These are phyloP conservation scores for Proliferodiscus dingleyae DNA, from an alignment of 2,329 filamentous ascomycete species.

Conservation along the genomic window DNA sequence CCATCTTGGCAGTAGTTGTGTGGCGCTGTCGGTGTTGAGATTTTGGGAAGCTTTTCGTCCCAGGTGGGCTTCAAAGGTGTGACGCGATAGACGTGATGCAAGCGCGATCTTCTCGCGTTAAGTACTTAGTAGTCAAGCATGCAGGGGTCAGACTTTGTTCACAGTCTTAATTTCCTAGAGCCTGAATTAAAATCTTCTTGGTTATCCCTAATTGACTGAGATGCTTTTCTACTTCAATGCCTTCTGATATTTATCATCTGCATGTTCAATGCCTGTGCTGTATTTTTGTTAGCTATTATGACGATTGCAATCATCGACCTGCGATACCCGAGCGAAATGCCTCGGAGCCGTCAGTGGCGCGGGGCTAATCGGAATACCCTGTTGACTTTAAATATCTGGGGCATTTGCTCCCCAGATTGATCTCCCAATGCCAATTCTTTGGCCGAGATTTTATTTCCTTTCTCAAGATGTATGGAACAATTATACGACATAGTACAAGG, in stretches of 20 bases:
- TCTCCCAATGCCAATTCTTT: constrained; percentile 9
- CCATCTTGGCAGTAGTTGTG: constrained; percentile 40
- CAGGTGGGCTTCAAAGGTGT: constrained; percentile 4
- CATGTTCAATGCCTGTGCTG: no score
- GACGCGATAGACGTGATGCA: constrained; percentile 16
- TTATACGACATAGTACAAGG: constrained; percentile 21
- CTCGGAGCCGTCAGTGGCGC: constrained; percentile 1
- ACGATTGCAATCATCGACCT: no score
- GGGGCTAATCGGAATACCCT: constrained; percentile 2
- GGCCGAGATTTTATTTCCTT: not conserved
- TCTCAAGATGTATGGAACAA: constrained; percentile 27
- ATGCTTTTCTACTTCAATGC: no score
- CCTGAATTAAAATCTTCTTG: not conserved
- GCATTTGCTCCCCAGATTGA: not conserved
- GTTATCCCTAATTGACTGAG: no score
- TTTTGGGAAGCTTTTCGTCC: constrained; percentile 1
- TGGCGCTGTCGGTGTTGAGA: not conserved
- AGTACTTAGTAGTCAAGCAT: no score
- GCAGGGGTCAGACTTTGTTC: not conserved
- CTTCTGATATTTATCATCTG: no score
- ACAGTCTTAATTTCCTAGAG: not conserved
- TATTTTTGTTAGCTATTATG: no score
- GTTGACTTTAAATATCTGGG: not conserved
- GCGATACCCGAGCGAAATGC: constrained; percentile 1
- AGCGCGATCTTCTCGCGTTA: constrained; percentile 20